A percentile compares a stretch with the other conserved stretches of the same genome.
phyloP scores from a whole-genome alignment of 495 filamentous ascomycete genomes.

The Neurospora terricola region DNA sequence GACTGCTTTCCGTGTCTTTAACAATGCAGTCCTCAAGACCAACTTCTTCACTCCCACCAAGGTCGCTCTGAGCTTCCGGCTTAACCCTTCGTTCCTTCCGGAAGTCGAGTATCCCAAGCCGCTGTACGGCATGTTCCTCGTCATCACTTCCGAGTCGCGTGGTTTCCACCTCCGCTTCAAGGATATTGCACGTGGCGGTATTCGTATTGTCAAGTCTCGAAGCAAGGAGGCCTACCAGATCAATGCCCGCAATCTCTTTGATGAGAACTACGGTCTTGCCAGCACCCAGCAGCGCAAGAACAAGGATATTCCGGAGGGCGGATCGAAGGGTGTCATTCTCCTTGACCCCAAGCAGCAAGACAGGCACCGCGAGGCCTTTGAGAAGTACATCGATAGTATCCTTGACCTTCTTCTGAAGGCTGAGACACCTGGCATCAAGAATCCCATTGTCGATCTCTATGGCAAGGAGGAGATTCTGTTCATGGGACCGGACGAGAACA shows the following conservation, averaged over 20 bases:
- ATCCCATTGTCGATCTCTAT: conserved; percentile 92
- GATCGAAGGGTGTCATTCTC: conserved; percentile 94
- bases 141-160: conserved; percentile 92
- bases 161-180: conserved; percentile 97
- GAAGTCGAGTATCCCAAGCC: conserved; percentile 87
- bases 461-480: conserved; percentile 93
- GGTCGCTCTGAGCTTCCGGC: conserved; percentile 91
- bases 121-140: conserved; percentile 95
- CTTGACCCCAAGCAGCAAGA: conserved; percentile 91
- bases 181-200: conserved; percentile 93
- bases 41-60: conserved; percentile 99
- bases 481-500: conserved; percentile 98
- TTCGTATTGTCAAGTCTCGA: conserved; percentile 94
- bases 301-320: conserved; percentile 99
- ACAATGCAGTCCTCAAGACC: conserved; percentile 82
- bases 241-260: conserved; percentile 90
- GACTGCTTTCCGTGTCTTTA: conserved; percentile 94
- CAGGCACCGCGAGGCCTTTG: conserved; percentile 81
- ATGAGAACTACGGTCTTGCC: conserved; percentile 96
- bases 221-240: conserved; percentile 92
- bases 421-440: conserved; percentile 91
- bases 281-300: conserved; percentile 99
- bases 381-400: conserved; percentile 99
- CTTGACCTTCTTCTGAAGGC: conserved; percentile 87
- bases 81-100: conserved; percentile 82